These are phyloP conservation scores for Pseudophaeomoniella oleicola DNA, from an alignment of 2,329 filamentous ascomycete species.

Conservation along the genomic window DNA sequence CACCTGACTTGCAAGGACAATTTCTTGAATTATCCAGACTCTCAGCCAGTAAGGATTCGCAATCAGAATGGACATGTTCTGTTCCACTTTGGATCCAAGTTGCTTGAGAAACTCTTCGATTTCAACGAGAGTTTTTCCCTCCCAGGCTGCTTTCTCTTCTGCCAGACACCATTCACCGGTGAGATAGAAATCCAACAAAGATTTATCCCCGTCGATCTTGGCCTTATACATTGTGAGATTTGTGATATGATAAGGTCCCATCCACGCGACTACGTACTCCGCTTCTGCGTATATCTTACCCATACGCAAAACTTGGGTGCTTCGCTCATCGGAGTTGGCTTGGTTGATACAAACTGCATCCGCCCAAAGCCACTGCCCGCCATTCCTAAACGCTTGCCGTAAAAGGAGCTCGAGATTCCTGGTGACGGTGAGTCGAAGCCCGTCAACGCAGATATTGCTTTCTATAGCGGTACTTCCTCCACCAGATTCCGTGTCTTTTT, in stretches of 20 bases:
- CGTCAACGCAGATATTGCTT: neutral
- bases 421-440: neutral
- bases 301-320: neutral
- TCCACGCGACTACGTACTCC: conserved; percentile 4
- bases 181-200: no score
- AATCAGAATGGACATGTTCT: no score
- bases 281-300: conserved; percentile 1
- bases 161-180: no score
- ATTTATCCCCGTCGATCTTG: no score
- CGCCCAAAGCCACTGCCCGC: neutral
- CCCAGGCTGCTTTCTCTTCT: no score
- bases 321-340: neutral
- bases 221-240: no score
- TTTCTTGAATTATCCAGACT: conserved; percentile 7
- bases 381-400: neutral
- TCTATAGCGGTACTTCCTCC: neutral
- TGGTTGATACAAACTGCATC: conserved; percentile 2
- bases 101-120: no score
- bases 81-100: no score
- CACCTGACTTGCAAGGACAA: conserved; percentile 3
- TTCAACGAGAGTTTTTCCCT: no score
- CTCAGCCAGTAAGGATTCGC: neutral
- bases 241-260: no score
- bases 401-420: neutral
- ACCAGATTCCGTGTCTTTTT: no score